These are phyloP conservation scores for Trichothecium sympodiale DNA, from an alignment of 2,329 filamentous ascomycete genomes.

Conservation along the genomic window DNA sequence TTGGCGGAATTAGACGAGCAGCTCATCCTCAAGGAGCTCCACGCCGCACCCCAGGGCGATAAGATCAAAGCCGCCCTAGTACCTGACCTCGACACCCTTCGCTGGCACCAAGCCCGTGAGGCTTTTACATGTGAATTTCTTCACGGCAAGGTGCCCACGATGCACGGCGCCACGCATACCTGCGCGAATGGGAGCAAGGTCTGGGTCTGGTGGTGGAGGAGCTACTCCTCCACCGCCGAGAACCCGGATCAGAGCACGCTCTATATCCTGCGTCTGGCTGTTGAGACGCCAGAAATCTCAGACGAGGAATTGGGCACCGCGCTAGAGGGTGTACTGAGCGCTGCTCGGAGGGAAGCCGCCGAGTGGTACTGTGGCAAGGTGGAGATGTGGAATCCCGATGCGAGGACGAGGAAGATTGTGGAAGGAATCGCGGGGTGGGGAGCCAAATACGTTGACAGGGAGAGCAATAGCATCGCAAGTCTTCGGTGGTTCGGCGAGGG, in stretches of 20 bases:
- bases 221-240: conserved; percentile 44
- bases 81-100: conserved; percentile 17
- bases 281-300: conserved; percentile 42
- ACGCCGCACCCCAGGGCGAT: conserved; percentile 6
- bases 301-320: conserved; percentile 35
- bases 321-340: conserved; percentile 50
- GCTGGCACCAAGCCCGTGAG: conserved; percentile 65
- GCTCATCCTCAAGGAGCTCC: conserved; percentile 44
- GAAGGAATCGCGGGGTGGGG: conserved; percentile 32
- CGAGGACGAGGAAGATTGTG: conserved; percentile 36
- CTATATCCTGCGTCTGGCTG: conserved; percentile 56
- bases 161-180: conserved; percentile 61
- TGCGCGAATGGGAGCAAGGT: conserved; percentile 40
- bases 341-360: conserved; percentile 59
- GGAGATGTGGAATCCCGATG: conserved; percentile 73
- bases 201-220: conserved; percentile 64
- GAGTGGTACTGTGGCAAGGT: conserved; percentile 61
- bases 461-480: conserved; percentile 58
- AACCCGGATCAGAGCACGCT: conserved; percentile 48
- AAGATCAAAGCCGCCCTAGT: conserved; percentile 11
- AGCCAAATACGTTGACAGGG: conserved; percentile 40
- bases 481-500: conserved; percentile 59
- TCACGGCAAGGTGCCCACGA: conserved; percentile 34
- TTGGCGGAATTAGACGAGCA: conserved; percentile 55
- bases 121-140: conserved; percentile 58